Percentiles rank a stretch among this genome's conserved stretches.
These are phyloP conservation scores for Manihot esculenta DNA, from an alignment of 441 rosid genomes.

Conservation along the genomic window DNA sequence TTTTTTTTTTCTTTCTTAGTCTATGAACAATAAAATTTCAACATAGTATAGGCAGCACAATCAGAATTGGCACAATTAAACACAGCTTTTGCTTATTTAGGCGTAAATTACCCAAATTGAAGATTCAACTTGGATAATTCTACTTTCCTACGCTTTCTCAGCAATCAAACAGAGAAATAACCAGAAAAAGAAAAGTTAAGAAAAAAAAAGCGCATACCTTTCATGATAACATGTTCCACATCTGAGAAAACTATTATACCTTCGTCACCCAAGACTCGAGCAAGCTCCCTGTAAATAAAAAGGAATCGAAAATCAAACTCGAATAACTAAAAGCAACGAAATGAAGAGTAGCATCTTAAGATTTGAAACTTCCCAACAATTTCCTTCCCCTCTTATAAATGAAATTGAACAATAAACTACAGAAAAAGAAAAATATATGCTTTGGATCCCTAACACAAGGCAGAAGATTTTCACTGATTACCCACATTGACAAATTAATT, in stretches of 20 bases:
- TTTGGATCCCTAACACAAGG: neutral
- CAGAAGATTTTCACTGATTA: neutral
- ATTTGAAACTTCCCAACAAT: neutral
- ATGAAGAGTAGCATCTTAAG: neutral
- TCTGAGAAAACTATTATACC: conserved; percentile 62
- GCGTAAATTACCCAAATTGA: neutral
- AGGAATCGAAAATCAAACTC: neutral
- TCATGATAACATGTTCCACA: conserved; percentile 78
- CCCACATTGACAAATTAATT: neutral
- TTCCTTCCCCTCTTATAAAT: neutral
- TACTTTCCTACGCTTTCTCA: conserved; percentile 8
- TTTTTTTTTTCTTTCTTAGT: neutral
- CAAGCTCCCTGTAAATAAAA: conserved; percentile 65
- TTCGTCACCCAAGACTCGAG: conserved; percentile 71
- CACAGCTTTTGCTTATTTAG: too few relatives aligned
- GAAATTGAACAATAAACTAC: neutral
- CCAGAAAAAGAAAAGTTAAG: conserved; percentile 5
- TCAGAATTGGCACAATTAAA: neutral
- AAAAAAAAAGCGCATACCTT: conserved; percentile 49
- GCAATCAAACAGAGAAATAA: conserved; percentile 10
- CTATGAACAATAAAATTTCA: neutral
- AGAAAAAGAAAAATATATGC: neutral
- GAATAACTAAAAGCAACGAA: neutral
- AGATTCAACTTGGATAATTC: conserved; percentile 2
- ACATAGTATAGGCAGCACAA: neutral